These are phyloP conservation scores for Rhodosporidiobolus sp. DNA, from an alignment of 768 basidiomycete species.

Conservation along the genomic window DNA sequence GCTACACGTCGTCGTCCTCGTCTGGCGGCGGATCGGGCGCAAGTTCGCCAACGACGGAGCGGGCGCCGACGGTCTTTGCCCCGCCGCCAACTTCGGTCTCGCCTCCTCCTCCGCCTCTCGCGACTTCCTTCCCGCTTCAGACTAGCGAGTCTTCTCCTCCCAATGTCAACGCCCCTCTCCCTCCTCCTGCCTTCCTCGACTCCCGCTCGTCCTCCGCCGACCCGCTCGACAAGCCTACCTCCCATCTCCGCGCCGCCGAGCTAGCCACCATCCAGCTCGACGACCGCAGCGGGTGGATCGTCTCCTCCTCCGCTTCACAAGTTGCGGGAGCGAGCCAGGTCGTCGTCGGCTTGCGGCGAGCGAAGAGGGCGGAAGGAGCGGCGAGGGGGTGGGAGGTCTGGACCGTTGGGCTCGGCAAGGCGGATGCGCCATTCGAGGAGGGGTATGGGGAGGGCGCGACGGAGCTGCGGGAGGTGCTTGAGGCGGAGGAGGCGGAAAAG, in stretches of 20 bases:
- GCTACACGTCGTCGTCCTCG: not conserved
- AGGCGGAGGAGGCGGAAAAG: not conserved
- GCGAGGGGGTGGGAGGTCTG: constrained; percentile 33
- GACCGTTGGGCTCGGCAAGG: constrained; percentile 3
- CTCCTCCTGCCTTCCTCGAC: constrained; percentile 52
- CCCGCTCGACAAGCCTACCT: not conserved
- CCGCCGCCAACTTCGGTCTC: not conserved
- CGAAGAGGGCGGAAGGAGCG: not conserved
- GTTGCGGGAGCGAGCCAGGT: not conserved
- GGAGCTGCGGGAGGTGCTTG: constrained; percentile 1
- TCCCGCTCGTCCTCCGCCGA: constrained; percentile 22
- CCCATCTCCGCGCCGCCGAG: constrained; percentile 48
- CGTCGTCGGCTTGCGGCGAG: constrained; percentile 66
- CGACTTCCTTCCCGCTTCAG: no score
- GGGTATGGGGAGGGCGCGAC: constrained; percentile 11
- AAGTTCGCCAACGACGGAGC: not conserved
- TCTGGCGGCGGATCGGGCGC: not conserved
- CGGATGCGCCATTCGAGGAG: not conserved
- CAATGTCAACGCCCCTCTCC: not conserved
- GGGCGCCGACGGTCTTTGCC: not conserved
- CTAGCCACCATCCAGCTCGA: constrained; percentile 49
- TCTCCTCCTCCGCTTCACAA: constrained; percentile 53
- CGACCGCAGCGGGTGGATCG: constrained; percentile 77
- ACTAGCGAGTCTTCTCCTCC: no score
- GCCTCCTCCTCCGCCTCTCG: constrained; percentile 4